phyloP scores from a whole-genome alignment of 768 basidiomycete species.

The Pleurotus citrinopileatus region DNA sequence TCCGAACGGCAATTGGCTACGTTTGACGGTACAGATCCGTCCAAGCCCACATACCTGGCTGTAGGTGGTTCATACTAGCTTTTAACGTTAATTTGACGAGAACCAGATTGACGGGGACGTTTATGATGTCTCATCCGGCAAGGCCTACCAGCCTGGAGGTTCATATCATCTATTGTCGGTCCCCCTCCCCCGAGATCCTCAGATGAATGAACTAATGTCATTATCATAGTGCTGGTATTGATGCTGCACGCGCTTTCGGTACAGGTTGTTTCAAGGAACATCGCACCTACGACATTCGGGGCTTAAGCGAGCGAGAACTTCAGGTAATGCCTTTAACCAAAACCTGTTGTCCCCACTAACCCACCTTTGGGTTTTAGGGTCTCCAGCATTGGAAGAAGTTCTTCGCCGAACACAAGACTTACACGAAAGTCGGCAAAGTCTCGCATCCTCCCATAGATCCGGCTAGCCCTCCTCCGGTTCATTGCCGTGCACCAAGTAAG shows the following conservation, averaged over 20 bases:
- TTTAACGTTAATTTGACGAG: constrained; percentile 7
- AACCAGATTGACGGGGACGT: constrained; percentile 86
- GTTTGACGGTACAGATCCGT: constrained; percentile 68
- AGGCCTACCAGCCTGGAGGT: constrained; percentile 86
- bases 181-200: constrained; percentile 11
- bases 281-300: constrained; percentile 88
- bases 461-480: constrained; percentile 65
- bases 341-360: not conserved
- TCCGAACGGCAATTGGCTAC: constrained; percentile 65
- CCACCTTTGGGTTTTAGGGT: constrained; percentile 40
- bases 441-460: constrained; percentile 77
- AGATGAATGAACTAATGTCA: constrained; percentile 18
- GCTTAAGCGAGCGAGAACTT: constrained; percentile 68
- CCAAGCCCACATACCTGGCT: constrained; percentile 79
- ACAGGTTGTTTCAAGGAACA: constrained; percentile 94
- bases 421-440: constrained; percentile 75
- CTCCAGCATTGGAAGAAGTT: constrained; percentile 89
- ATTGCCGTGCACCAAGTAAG: constrained; percentile 66
- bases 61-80: constrained; percentile 39
- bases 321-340: constrained; percentile 37
- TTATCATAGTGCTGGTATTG: constrained; percentile 65
- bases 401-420: constrained; percentile 79
- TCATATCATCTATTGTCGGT: constrained; percentile 72
- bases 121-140: constrained; percentile 83
- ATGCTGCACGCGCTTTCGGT: constrained; percentile 89